Base-by-base conservation (phyloP, 164 flowering plant genomes). In the Vitis labrusca region DNA sequence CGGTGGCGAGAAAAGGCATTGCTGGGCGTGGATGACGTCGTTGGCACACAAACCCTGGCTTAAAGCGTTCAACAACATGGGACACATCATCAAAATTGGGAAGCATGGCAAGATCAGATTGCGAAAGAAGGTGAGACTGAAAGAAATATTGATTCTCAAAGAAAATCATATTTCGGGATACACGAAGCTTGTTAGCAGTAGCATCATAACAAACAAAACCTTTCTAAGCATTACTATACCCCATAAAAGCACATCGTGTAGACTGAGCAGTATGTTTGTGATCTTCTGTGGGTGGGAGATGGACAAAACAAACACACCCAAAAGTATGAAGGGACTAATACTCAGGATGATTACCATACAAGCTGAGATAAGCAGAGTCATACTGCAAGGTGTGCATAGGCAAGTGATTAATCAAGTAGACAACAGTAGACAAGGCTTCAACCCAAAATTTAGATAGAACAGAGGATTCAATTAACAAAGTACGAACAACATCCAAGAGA, bases 231-330 rank as follows among this genome's bases (percentile, higher is more conserved):
- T 1, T 10, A 0, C 4, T 15, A 59, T 68, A 74, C 19, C 65
- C 73, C 32, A 74, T 10, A 69, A 74, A 69, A 14, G 49, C 72
- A 63, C 68, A 73, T 11, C 17, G 14, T 15, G 37, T 71, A 56
- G 47, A 66, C 17, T 59, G 66, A 66, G 75, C 3, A 9, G 15
- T 0, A 10, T 54, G 48, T 14, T 69, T 72, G 14, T 50, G 64
- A 69, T 16, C 27, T 29, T 63, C 30, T 19, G 8, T 14, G 7
- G 69, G 59, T 52, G 69, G 53, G 1, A 74, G 51, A 30, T 68
- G 69, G 62, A 69, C 69, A 69, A 58, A 74, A 56, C 68, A 74
- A 19, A 74, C 63, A 52, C 63, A 73, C 0, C 56, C 50, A 69
- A 74, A 74, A 9, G 37, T 8, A 47, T 32, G 58, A 9, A 65